A percentile compares a stretch with the other conserved stretches of the same genome.
These are phyloP conservation scores for Pseudonitzschia multistriata DNA, from an alignment of 108 stramenopile species.

Conservation along the genomic window DNA sequence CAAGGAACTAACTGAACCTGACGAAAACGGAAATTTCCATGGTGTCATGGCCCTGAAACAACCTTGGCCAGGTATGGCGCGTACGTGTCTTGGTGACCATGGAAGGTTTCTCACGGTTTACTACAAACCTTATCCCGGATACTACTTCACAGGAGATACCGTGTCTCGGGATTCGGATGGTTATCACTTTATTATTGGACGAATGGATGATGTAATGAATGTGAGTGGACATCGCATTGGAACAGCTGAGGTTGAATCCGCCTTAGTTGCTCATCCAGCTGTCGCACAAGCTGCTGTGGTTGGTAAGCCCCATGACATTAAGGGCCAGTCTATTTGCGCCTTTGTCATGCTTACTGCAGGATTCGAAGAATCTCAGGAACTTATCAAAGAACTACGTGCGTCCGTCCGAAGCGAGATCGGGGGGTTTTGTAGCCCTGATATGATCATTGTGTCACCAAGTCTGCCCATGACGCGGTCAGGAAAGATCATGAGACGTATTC, in stretches of 20 bases:
- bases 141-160: constrained; percentile 98
- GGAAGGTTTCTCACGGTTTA: constrained; percentile 92
- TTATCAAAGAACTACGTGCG: constrained; percentile 79
- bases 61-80: constrained; percentile 96
- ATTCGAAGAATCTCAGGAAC: constrained; percentile 53
- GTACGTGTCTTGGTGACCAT: constrained; percentile 94
- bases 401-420: constrained; percentile 85
- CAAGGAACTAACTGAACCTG: constrained; percentile 35
- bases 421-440: constrained; percentile 90
- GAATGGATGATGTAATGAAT: constrained; percentile 97
- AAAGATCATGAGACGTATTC: constrained; percentile 96
- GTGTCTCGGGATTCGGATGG: constrained; percentile 91
- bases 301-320: constrained; percentile 88
- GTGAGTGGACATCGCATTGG: constrained; percentile 95
- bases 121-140: constrained; percentile 92
- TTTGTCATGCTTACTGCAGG: constrained; percentile 78
- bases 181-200: constrained; percentile 95
- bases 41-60: constrained; percentile 92
- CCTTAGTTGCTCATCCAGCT: constrained; percentile 85
- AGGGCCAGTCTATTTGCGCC: constrained; percentile 85
- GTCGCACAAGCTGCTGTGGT: constrained; percentile 95
- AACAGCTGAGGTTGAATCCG: constrained; percentile 94
- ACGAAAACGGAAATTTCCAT: constrained; percentile 53
- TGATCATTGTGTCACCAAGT: constrained; percentile 75
- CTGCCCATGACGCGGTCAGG: constrained; percentile 96